phyloP scores from a whole-genome alignment of 345 rosid species.

The Odontarrhena argentea region DNA sequence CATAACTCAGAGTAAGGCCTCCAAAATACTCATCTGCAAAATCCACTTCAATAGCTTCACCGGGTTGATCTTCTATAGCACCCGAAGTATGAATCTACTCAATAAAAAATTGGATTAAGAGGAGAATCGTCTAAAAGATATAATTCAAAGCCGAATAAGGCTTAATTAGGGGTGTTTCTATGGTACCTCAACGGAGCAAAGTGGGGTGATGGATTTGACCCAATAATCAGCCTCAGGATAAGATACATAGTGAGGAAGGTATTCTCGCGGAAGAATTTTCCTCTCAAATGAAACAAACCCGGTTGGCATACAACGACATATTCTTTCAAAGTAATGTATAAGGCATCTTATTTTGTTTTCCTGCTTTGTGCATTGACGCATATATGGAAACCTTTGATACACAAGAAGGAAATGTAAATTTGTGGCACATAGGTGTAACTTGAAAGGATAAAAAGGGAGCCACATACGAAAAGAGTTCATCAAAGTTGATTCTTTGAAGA shows the following conservation, averaged over 20 bases:
- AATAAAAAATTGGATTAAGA: neutral
- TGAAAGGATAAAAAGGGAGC: slow-evolving; percentile 11
- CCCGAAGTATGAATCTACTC: slow-evolving; percentile 62
- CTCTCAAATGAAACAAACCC: slow-evolving; percentile 88
- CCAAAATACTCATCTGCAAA: slow-evolving; percentile 87
- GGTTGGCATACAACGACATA: slow-evolving; percentile 57
- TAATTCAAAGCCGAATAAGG: neutral
- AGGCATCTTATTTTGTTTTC: slow-evolving; percentile 73
- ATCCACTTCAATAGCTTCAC: slow-evolving; percentile 74
- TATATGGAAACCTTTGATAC: slow-evolving; percentile 53
- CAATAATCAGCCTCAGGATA: slow-evolving; percentile 63
- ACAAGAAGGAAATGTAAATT: slow-evolving; percentile 15
- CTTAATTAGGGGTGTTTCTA: neutral
- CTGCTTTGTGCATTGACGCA: slow-evolving; percentile 49
- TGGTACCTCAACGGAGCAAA: slow-evolving; percentile 73
- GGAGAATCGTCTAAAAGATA: neutral
- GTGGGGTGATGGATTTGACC: slow-evolving; percentile 58
- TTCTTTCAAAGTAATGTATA: slow-evolving; percentile 67
- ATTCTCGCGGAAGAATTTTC: slow-evolving; percentile 57
- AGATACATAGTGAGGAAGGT: slow-evolving; percentile 41
- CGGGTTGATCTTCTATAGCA: slow-evolving; percentile 69
- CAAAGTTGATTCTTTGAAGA: slow-evolving; percentile 77
- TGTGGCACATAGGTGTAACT: slow-evolving; percentile 12
- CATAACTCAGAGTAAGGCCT: slow-evolving; percentile 77
- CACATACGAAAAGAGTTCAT: slow-evolving; percentile 71